These are phyloP conservation scores for Ascochyta clinopodiicola DNA, from an alignment of 2,329 filamentous ascomycete genomes.

Conservation along the genomic window DNA sequence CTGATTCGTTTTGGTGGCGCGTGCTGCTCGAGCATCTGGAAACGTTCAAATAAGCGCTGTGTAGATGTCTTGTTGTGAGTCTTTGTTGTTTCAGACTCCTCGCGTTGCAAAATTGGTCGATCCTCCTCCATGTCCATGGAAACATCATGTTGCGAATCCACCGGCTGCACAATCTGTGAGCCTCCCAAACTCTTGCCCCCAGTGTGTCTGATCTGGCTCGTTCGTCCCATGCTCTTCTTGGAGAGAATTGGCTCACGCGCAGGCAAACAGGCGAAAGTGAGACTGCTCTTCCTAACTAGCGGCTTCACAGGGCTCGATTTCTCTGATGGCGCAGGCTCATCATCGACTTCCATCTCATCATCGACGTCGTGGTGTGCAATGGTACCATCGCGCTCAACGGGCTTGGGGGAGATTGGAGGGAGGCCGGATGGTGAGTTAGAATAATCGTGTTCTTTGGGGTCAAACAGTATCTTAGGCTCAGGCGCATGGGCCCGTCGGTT, in stretches of 20 bases:
- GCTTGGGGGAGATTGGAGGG: constrained; percentile 33
- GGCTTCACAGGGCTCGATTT: constrained; percentile 77
- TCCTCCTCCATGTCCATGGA: constrained; percentile 61
- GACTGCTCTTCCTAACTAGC: constrained; percentile 87
- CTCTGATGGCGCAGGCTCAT: constrained; percentile 70
- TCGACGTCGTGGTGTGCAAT: constrained; percentile 43
- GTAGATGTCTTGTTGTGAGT: constrained; percentile 89
- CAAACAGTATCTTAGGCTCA: constrained; percentile 32
- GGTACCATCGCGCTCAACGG: constrained; percentile 33
- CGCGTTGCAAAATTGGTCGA: constrained; percentile 41
- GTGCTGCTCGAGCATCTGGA: constrained; percentile 72
- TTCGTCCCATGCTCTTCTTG: constrained; percentile 83
- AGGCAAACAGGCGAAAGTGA: constrained; percentile 92
- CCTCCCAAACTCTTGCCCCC: constrained; percentile 71
- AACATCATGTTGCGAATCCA: constrained; percentile 56
- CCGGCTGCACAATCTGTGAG: constrained; percentile 40
- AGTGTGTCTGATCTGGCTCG: constrained; percentile 77
- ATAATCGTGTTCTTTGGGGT: constrained; percentile 16
- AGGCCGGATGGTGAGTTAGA: constrained; percentile 31
- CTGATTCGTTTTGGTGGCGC: constrained; percentile 44
- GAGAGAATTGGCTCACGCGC: constrained; percentile 84
- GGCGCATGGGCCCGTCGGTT: constrained; percentile 28
- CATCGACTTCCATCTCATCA: constrained; percentile 55
- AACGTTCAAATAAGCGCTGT: constrained; percentile 89
- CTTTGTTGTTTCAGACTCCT: constrained; percentile 62